Percentiles rank a stretch among this genome's conserved stretches.
phyloP scores from a whole-genome alignment of 176 grass and related monocot species.

The Eragrostis nindensis region DNA sequence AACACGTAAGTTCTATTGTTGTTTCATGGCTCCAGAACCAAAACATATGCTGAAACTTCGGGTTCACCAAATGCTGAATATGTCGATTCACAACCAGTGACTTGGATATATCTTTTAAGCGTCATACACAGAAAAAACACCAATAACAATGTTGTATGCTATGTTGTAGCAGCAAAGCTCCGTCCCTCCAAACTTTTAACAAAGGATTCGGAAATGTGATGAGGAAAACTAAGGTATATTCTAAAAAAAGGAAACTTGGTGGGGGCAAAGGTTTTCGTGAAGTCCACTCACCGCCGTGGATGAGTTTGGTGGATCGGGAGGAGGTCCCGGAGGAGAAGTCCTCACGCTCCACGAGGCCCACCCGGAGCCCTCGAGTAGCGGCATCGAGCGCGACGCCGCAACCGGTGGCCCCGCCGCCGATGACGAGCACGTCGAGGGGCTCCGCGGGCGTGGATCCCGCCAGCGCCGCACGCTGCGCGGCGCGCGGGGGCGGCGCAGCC shows the following conservation, averaged over 20 bases:
- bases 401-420: conserved; percentile 84
- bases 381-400: conserved; percentile 88
- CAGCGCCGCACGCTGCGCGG: conserved; percentile 64
- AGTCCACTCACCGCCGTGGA: conserved; percentile 75
- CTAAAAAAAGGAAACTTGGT: background rate
- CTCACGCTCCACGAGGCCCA: conserved; percentile 93
- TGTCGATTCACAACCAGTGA: background rate
- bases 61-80: background rate
- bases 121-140: background rate
- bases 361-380: conserved; percentile 79
- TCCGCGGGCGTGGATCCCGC: conserved; percentile 54
- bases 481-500: conserved; percentile 56
- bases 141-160: background rate
- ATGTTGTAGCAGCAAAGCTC: background rate
- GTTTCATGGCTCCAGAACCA: background rate
- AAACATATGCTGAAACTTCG: background rate
- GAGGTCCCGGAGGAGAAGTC: conserved; percentile 97
- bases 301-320: conserved; percentile 92
- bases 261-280: background rate
- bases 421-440: conserved; percentile 80
- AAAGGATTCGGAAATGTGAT: background rate
- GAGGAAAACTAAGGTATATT: background rate
- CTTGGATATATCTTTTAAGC: background rate
- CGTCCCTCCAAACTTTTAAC: background rate
- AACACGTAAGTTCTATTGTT: background rate